Evolutionary conservation across 306 rosid genomes (phyloP).

Genomic region (Acmispon strigosus): DNA sequence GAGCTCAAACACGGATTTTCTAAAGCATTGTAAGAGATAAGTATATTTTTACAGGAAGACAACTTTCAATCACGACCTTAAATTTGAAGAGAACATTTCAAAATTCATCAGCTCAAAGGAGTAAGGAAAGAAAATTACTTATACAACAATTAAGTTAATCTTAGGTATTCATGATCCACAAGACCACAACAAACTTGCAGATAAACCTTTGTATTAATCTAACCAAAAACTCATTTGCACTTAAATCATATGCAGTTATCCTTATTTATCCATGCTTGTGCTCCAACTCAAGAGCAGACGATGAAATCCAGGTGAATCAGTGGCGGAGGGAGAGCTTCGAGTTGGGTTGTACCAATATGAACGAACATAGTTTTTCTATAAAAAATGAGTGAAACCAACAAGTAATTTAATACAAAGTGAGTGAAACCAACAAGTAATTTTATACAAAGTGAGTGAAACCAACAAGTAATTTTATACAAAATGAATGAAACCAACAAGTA

Average conservation of each 20-base stretch:
- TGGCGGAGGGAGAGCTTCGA: too few species aligned
- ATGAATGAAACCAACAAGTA: too few species aligned
- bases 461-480: too few species aligned
- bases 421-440: too few species aligned
- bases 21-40: background rate
- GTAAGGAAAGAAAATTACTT: background rate
- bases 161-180: too few species aligned
- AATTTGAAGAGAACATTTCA: too few species aligned
- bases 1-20: background rate
- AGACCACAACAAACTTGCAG: background rate
- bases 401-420: too few species aligned
- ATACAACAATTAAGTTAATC: background rate
- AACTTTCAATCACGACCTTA: background rate
- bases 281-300: background rate
- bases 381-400: too few species aligned
- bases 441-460: too few species aligned
- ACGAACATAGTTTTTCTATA: too few species aligned
- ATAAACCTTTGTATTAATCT: background rate
- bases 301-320: background rate
- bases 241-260: background rate
- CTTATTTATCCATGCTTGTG: background rate
- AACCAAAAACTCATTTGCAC: background rate
- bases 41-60: background rate
- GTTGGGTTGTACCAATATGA: too few species aligned
- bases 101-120: background rate